Evolutionary conservation across 805 yeast species (phyloP).

Genomic region (Kazachstania psychrophila): DNA sequence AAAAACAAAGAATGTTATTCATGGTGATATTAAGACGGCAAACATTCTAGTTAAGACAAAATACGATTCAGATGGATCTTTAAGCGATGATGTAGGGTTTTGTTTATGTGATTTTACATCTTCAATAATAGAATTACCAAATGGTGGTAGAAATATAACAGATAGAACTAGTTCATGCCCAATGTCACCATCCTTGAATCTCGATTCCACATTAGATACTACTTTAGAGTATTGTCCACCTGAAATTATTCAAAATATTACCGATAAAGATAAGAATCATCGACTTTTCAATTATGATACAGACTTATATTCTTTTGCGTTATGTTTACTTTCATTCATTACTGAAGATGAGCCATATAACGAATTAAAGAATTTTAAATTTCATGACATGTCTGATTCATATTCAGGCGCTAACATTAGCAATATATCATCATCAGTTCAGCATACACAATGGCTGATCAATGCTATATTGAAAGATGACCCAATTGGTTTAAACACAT

Average conservation of each 20-base stretch:
- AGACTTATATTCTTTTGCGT: slow-evolving; percentile 16
- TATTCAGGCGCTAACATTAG: neutral
- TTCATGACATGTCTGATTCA: neutral
- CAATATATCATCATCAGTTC: slow-evolving; percentile 8
- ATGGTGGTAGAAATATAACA: neutral
- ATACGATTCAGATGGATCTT: neutral
- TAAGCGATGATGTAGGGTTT: slow-evolving; percentile 4
- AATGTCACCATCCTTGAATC: neutral
- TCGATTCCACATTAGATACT: slow-evolving; percentile 8
- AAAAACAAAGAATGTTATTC: slow-evolving; percentile 8
- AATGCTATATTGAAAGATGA: slow-evolving; percentile 13
- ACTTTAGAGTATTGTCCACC: slow-evolving; percentile 19
- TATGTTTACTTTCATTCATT: slow-evolving; percentile 13
- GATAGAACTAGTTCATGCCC: no score
- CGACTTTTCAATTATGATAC: slow-evolving; percentile 2
- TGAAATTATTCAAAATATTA: slow-evolving; percentile 6
- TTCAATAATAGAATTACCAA: slow-evolving; percentile 3
- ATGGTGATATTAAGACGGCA: slow-evolving; percentile 18
- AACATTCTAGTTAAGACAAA: slow-evolving; percentile 9
- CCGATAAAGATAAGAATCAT: neutral
- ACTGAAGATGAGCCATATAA: slow-evolving; percentile 15
- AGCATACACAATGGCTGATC: slow-evolving; percentile 16
- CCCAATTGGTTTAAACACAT: slow-evolving; percentile 13
- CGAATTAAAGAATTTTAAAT: slow-evolving; percentile 5
- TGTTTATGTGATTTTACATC: slow-evolving; percentile 17